Conservation (phyloP, 306 rosid species). For the Betula pendula region DNA sequence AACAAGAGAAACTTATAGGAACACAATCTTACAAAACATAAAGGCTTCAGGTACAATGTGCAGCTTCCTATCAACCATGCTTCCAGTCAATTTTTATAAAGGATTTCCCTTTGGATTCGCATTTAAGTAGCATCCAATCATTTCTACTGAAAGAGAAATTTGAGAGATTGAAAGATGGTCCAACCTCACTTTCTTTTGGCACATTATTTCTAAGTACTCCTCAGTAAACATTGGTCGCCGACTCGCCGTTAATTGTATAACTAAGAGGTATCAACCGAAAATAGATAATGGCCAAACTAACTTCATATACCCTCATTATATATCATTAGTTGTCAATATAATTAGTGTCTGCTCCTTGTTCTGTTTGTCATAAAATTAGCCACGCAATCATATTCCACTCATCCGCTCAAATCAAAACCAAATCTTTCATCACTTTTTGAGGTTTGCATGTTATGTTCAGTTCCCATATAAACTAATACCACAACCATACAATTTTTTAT, state of each 20-base stretch:
- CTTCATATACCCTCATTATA: not conserved
- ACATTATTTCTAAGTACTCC: not conserved
- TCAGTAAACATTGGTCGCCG: not conserved
- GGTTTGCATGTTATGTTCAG: not conserved
- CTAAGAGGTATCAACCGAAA: not conserved
- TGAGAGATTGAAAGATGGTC: not conserved
- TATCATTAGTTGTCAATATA: not conserved
- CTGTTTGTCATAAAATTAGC: not conserved
- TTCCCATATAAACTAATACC: not conserved
- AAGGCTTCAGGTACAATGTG: not conserved
- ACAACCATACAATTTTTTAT: not conserved
- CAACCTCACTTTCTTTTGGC: not conserved
- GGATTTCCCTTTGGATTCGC: not conserved
- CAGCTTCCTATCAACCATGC: not conserved
- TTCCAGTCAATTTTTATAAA: not conserved
- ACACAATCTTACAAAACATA: not conserved
- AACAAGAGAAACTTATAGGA: not conserved
- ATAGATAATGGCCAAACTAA: not conserved
- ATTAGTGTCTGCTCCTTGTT: not conserved
- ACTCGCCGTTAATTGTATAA: not conserved
- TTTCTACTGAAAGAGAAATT: not conserved
- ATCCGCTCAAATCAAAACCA: not conserved
- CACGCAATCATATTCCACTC: not conserved
- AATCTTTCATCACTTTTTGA: not conserved
- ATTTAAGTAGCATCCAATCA: not conserved